Percentiles rank a stretch among this genome's conserved stretches.
Evolutionary conservation across 2,329 filamentous ascomycete genomes (phyloP).

Genomic region (Aspergillus neoniger): DNA sequence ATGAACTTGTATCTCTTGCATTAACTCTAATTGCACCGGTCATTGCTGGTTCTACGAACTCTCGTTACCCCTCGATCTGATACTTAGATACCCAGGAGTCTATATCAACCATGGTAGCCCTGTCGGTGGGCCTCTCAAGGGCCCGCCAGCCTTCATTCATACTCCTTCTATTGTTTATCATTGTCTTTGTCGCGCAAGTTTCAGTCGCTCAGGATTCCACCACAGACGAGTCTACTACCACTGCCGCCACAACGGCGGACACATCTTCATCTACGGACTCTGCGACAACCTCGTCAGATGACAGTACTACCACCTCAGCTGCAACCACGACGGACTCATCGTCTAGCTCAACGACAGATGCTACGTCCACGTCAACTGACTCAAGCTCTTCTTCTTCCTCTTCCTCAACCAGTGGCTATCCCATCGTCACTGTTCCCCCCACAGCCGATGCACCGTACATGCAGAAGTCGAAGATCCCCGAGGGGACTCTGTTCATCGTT

Average conservation of each 20-base stretch:
- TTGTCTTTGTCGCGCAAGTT: conserved; percentile 21
- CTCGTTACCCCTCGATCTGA: not conserved
- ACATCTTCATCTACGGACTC: conserved; percentile 20
- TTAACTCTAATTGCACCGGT: not conserved
- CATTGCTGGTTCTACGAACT: not conserved
- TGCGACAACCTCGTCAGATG: conserved; percentile 23
- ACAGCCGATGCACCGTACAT: conserved; percentile 87
- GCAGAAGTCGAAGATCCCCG: conserved; percentile 79
- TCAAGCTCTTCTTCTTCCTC: conserved; percentile 21
- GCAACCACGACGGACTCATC: conserved; percentile 26
- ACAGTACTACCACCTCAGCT: conserved; percentile 16
- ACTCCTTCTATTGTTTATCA: conserved; percentile 22
- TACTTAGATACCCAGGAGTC: not conserved
- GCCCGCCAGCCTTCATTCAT: conserved; percentile 17
- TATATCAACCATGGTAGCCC: conserved; percentile 17
- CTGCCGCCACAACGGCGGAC: conserved; percentile 15
- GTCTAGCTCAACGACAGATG: conserved; percentile 27
- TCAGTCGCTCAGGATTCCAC: conserved; percentile 18
- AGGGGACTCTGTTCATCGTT: conserved; percentile 94
- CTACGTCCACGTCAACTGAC: conserved; percentile 27
- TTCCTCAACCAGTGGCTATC: conserved; percentile 54
- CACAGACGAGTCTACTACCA: not conserved
- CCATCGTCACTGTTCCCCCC: conserved; percentile 75
- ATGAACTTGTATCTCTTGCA: not conserved
- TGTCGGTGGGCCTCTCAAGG: conserved; percentile 16